Base-by-base conservation (phyloP, 2,329 filamentous ascomycete genomes). In the Aspergillus latus region DNA sequence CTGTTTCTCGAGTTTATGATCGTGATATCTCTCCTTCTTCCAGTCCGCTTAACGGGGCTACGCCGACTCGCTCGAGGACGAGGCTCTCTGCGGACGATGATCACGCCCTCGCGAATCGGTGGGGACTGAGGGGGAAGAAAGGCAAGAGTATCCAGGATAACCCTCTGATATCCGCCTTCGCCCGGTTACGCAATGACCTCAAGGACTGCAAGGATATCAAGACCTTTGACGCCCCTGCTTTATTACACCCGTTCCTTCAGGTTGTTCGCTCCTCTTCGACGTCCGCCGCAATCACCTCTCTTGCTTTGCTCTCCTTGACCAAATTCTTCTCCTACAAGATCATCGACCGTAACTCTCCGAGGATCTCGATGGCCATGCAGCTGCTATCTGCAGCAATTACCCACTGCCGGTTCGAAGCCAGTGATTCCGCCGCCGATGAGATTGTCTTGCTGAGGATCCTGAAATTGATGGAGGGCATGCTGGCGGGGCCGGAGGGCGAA, bases 141-240 rank as follows among this genome's bases (percentile, higher is more conserved):
- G 93, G 92, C 50, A 96, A 93, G 80, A 96, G 91, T 78, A 89
- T 97, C 83, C 92, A 97, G 76, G 94, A 97, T 75, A 96, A 97
- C 68, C 94, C 94, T 39, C 82, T 99, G 67, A 96, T 99, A 79
- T 89, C 92, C 60, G 93, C 91, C 11, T 99, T 99, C 77, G 91
- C 92, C 49, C 89, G 91, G 66, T 77, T 99, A 62, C 85, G 94
- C 58, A 88, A 89, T 67, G 93, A 97, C 71, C 80, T 99, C 64
- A 91, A 92, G 62, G 86, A 85, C 48, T 90, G 92, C 66, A 93
- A 87, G 90, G 91, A 97, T 72, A 94, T 99, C 60, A 84, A 86
- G 66, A 82, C 81, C 8, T 97, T 97, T 71, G 93, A 97, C 75
- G 92, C 92, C 0, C 89, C 92, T 10, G 87, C 90, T 16, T 83